A percentile compares a stretch with the other conserved stretches of the same genome.
Evolutionary conservation across 805 yeast species (phyloP).

Genomic region (Starmera caribaea): DNA sequence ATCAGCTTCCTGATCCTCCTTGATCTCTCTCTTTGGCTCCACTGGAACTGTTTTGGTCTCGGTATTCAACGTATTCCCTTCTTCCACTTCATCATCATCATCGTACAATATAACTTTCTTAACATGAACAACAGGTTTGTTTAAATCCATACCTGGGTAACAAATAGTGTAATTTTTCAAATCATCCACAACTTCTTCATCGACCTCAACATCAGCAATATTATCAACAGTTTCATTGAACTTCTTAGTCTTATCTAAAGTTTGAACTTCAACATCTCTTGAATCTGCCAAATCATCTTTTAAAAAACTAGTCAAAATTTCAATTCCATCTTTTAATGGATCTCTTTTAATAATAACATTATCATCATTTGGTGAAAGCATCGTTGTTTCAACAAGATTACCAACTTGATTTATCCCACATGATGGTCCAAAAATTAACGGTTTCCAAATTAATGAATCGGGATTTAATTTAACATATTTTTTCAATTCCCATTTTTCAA

Average conservation of each 20-base stretch:
- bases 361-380: conserved; percentile 2
- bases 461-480: conserved; percentile 42
- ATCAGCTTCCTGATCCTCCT: conserved; percentile 8
- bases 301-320: conserved; percentile 48
- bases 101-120: conserved; percentile 19
- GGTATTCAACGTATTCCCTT: conserved; percentile 12
- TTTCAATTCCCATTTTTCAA: conserved; percentile 45
- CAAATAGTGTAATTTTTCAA: conserved; percentile 21
- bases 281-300: conserved; percentile 63
- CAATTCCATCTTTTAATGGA: conserved; percentile 35
- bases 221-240: conserved; percentile 11
- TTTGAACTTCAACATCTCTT: conserved; percentile 47
- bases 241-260: conserved; percentile 35
- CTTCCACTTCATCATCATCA: conserved; percentile 21
- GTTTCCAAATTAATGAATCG: conserved; percentile 62
- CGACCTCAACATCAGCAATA: conserved; percentile 11
- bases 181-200: conserved; percentile 3
- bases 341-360: conserved; percentile 10
- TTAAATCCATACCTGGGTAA: conserved; percentile 26
- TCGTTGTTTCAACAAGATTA: conserved; percentile 20
- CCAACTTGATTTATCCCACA: conserved; percentile 62
- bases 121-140: conserved; percentile 11
- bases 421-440: conserved; percentile 74
- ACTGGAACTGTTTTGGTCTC: conserved; percentile 2
- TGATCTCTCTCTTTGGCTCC: background rate